phyloP scores from a whole-genome alignment of 2,329 filamentous ascomycete genomes.

The Cladophialophora bantiana region DNA sequence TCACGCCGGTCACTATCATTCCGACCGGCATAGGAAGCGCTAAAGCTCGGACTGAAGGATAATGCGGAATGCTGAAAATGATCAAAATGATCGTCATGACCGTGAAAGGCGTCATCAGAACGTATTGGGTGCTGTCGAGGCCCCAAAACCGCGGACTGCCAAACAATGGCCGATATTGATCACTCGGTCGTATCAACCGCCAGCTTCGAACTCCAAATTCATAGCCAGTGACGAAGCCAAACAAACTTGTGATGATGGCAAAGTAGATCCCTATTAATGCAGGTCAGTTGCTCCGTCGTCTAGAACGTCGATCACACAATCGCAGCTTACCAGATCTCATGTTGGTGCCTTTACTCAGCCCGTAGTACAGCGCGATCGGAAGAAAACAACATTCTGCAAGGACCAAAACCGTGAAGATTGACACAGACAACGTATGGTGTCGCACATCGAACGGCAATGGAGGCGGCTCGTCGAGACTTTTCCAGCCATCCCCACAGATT shows the following conservation, averaged over 20 bases:
- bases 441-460: constrained; percentile 34
- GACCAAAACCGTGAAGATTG: constrained; percentile 32
- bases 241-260: constrained; percentile 26
- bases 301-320: background rate
- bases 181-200: constrained; percentile 28
- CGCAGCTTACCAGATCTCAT: constrained; percentile 31
- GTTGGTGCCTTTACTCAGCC: constrained; percentile 31
- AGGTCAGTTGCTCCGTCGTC: background rate
- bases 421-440: constrained; percentile 33
- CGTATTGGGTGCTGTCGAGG: constrained; percentile 34
- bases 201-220: constrained; percentile 35
- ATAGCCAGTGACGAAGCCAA: constrained; percentile 31
- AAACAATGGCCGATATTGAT: constrained; percentile 34
- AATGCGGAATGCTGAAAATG: constrained; percentile 34
- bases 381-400: constrained; percentile 35
- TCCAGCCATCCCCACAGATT: constrained; percentile 18
- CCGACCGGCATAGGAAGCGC: constrained; percentile 41
- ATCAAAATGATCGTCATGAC: constrained; percentile 36
- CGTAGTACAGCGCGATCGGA: constrained; percentile 36
- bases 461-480: constrained; percentile 26
- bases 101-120: constrained; percentile 31
- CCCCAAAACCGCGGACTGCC: constrained; percentile 29
- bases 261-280: constrained; percentile 26
- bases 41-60: constrained; percentile 30
- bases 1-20: constrained; percentile 29